phyloP scores from a whole-genome alignment of 2,329 filamentous ascomycete species.

The Epichloe gansuensis region DNA sequence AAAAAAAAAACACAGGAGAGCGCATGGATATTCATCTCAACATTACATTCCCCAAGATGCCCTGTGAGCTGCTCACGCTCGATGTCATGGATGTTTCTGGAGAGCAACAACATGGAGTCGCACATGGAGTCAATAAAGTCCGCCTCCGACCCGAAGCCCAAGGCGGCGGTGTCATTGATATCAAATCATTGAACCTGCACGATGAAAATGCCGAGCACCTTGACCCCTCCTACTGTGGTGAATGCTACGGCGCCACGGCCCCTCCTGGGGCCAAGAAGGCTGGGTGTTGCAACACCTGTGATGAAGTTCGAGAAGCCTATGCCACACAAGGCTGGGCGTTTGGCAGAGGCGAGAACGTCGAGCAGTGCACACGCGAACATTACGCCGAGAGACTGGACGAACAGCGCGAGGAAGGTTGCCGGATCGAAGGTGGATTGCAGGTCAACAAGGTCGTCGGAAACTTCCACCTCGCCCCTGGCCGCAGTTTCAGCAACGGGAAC shows the following conservation, averaged over 20 bases:
- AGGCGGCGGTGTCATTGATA: constrained; percentile 64
- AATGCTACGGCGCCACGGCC: constrained; percentile 74
- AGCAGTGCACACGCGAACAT: constrained; percentile 91
- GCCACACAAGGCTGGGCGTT: constrained; percentile 87
- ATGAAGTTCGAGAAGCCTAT: constrained; percentile 93
- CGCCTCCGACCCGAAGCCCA: constrained; percentile 59
- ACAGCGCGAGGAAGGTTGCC: constrained; percentile 84
- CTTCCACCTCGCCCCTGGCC: constrained; percentile 94
- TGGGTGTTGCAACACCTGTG: constrained; percentile 96
- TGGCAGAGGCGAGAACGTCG: constrained; percentile 78
- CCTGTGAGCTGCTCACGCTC: constrained; percentile 88
- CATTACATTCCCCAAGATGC: constrained; percentile 84
- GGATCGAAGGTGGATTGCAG: constrained; percentile 78
- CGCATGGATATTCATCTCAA: constrained; percentile 99
- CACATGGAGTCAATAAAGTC: constrained; percentile 86
- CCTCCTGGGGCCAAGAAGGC: constrained; percentile 59
- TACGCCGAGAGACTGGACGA: constrained; percentile 79
- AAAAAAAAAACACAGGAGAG: constrained; percentile 46
- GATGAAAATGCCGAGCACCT: constrained; percentile 64
- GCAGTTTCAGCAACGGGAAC: constrained; percentile 90
- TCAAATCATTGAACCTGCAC: constrained; percentile 50
- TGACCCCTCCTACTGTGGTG: constrained; percentile 83
- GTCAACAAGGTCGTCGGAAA: constrained; percentile 99
- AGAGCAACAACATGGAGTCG: constrained; percentile 87
- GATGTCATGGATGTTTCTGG: constrained; percentile 99